Evolutionary conservation across 2,329 filamentous ascomycete genomes (phyloP).

Genomic region (Apiospora malaysiana): DNA sequence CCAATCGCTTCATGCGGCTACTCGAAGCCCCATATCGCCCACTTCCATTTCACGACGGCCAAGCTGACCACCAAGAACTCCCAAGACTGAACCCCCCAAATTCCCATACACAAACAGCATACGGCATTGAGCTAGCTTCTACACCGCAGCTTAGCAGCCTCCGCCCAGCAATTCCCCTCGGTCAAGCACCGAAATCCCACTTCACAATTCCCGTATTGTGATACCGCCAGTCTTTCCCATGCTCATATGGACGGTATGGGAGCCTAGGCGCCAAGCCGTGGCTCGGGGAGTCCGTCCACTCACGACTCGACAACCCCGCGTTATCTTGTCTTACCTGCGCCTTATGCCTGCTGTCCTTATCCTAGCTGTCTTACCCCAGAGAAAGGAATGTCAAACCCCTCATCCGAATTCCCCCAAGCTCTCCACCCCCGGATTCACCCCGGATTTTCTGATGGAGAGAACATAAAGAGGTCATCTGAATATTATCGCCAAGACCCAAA

Average conservation of each 20-base stretch:
- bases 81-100: background rate
- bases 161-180: background rate
- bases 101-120: background rate
- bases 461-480: background rate
- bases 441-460: background rate
- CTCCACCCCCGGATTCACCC: conserved; percentile 11
- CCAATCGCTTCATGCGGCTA: conserved; percentile 6
- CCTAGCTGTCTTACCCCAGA: conserved; percentile 12
- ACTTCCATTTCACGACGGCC: background rate
- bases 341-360: conserved; percentile 2
- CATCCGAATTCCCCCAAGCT: background rate
- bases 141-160: background rate
- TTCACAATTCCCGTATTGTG: background rate
- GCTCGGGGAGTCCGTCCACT: background rate
- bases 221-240: background rate
- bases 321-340: conserved; percentile 2
- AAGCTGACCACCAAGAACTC: background rate
- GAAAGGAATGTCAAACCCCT: background rate
- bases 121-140: background rate
- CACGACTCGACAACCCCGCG: conserved; percentile 1
- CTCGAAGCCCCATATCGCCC: background rate
- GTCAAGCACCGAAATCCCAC: background rate
- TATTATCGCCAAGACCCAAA: background rate
- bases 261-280: conserved; percentile 6
- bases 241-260: background rate